phyloP scores from a whole-genome alignment of 106 monocot genomes.

The Phalaenopsis aphrodite region DNA sequence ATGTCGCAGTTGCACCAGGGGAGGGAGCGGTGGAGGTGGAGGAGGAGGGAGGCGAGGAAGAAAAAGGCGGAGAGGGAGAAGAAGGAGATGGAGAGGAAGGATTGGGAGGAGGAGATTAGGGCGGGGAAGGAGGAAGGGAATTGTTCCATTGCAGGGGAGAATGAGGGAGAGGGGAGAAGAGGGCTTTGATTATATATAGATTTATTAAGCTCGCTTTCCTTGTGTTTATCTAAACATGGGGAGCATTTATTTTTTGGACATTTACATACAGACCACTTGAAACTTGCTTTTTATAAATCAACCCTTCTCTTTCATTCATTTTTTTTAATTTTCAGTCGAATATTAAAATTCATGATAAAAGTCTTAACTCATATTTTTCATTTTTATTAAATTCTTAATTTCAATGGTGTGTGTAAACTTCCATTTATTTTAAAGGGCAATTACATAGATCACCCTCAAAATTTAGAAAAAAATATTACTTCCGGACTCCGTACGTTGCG shows the following conservation, averaged over 20 bases:
- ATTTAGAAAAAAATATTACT: too few relatives aligned
- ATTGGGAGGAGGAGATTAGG: background rate
- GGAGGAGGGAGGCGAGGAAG: conserved; percentile 14
- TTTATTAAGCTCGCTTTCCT: background rate
- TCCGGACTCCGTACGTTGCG: too few relatives aligned
- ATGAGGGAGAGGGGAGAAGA: background rate
- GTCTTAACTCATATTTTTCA: too few relatives aligned
- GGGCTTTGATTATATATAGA: background rate
- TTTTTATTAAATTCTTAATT: too few relatives aligned
- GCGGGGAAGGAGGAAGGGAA: background rate
- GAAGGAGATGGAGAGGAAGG: conserved; percentile 20
- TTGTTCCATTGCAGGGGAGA: background rate
- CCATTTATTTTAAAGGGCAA: too few relatives aligned
- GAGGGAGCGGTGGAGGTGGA: conserved; percentile 20
- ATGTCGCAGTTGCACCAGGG: conserved; percentile 48
- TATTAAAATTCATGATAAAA: too few relatives aligned
- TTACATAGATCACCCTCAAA: too few relatives aligned
- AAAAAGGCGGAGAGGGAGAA: conserved; percentile 26
- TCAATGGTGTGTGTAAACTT: too few relatives aligned
- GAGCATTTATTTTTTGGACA: background rate
- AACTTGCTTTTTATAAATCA: too few relatives aligned
- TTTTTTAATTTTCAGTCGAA: too few relatives aligned
- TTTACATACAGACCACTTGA: too few relatives aligned
- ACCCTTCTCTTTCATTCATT: too few relatives aligned
- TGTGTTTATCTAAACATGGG: background rate